Evolutionary conservation across 1,284 basidiomycete species (phyloP), one percentile per base, ranked within the genome.

Genomic region (Ganoderma meredithae): DNA sequence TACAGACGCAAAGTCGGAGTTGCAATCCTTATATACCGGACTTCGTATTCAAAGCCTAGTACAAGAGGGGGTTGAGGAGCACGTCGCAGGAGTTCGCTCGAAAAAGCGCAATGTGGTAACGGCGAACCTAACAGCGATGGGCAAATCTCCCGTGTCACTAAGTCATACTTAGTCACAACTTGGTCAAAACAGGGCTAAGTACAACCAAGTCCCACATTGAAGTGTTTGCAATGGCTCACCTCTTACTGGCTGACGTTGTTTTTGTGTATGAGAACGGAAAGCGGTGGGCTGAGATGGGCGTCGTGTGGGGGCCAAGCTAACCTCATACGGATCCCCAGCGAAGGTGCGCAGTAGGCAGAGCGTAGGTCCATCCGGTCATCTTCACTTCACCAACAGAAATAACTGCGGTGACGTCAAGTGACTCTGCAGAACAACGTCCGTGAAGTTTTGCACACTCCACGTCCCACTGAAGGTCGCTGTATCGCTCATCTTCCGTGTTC

Each of bases 351-450:
- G 25, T 7, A 13, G 36, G 36, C 10, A 39, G 10, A 39, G 10
- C 36, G 22, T 25, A 41, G 59, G 3, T 22, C 22, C 13, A 15
- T 60, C 31, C 25, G 39, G 13, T 44, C 9, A 27, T 39, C 17
- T 8, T 40, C 3, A n/a, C 17, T 8, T 40, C 3, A n/a, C 40
- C n/a, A 36, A 36, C 19, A 19, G 58, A 60, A 40, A 60, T 60
- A 60, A 41, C 36, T 36, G 13, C 10, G 12, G 25, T 60, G 59
- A 60, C 59, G 41, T 60, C 59, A 60, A 60, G 59, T 60, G 41
- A 19, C 59, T 55, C 27, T 53, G 25, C 15, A 2, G 49, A 31
- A 53, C 27, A 53, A 53, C 25, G 27, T 55, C 52, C 27, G 52
- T 55, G 27, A 15, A 31, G 52, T 33, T 31, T 27, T 55, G 17